These are phyloP conservation scores for Eutypa lata DNA, from an alignment of 2,329 filamentous ascomycete species.

Conservation along the genomic window DNA sequence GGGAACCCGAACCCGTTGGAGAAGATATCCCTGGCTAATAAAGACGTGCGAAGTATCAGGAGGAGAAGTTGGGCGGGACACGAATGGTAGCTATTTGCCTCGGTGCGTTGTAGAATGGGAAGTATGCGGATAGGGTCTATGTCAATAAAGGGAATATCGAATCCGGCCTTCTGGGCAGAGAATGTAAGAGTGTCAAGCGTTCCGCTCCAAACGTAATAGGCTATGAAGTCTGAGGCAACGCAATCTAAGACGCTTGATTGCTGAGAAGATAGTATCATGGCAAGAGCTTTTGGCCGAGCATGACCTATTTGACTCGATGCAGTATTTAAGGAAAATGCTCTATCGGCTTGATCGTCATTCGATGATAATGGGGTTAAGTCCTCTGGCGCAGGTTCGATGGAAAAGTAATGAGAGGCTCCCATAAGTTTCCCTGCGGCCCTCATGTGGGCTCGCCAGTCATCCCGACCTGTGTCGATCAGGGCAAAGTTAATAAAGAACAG, in stretches of 20 bases:
- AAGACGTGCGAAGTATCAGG: constrained; percentile 42
- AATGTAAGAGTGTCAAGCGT: constrained; percentile 36
- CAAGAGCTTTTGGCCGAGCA: not conserved
- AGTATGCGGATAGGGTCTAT: constrained; percentile 19
- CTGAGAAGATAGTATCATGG: not conserved
- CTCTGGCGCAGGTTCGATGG: not conserved
- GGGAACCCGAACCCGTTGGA: constrained; percentile 16
- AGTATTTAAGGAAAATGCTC: not conserved
- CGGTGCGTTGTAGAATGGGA: constrained; percentile 23
- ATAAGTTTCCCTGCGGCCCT: constrained; percentile 42
- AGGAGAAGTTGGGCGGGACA: constrained; percentile 37
- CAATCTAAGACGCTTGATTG: constrained; percentile 34
- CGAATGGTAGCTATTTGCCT: constrained; percentile 28
- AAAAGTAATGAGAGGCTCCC: constrained; percentile 7
- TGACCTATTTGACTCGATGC: not conserved
- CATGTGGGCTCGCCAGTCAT: constrained; percentile 45
- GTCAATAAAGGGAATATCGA: constrained; percentile 32
- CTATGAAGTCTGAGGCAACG: constrained; percentile 43
- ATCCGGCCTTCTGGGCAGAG: constrained; percentile 36
- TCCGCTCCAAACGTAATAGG: constrained; percentile 29
- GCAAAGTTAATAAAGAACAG: constrained; percentile 51
- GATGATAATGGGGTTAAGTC: not conserved
- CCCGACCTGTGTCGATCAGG: constrained; percentile 45
- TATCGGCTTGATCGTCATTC: not conserved
- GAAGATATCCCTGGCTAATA: constrained; percentile 37